Conservation (phyloP, 2,329 filamentous ascomycete species). For the Blastomyces gilchristii region DNA sequence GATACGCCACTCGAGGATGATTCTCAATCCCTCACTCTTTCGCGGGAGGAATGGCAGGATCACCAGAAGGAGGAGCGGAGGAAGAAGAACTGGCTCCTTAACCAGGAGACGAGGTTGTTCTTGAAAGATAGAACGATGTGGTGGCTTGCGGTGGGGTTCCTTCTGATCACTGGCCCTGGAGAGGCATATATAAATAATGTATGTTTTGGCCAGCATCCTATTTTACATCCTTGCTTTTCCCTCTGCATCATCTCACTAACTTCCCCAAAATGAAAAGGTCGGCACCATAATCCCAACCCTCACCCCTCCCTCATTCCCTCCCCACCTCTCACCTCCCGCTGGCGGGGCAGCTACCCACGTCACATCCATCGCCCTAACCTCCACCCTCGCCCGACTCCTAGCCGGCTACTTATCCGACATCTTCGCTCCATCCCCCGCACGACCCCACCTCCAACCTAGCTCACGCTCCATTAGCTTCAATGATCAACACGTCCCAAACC, state of each 20-base stretch:
- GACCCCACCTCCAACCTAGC: constrained; percentile 42
- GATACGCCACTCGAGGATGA: constrained; percentile 36
- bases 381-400: constrained; percentile 78
- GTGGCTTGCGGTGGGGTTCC: constrained; percentile 82
- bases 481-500: constrained; percentile 4
- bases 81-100: constrained; percentile 85
- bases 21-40: constrained; percentile 14
- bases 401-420: constrained; percentile 84
- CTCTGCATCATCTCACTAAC: background rate
- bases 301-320: constrained; percentile 50
- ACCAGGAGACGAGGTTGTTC: constrained; percentile 79
- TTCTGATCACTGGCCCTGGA: constrained; percentile 87
- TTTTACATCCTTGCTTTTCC: background rate
- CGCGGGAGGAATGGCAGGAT: constrained; percentile 15
- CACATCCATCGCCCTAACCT: constrained; percentile 81
- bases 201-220: constrained; percentile 11
- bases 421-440: constrained; percentile 59
- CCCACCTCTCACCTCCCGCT: constrained; percentile 41
- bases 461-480: constrained; percentile 17
- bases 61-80: constrained; percentile 45
- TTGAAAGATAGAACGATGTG: constrained; percentile 89
- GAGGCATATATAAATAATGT: constrained; percentile 95
- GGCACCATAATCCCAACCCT: constrained; percentile 87
- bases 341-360: constrained; percentile 71
- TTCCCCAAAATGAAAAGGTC: constrained; percentile 35